Percentiles rank a stretch among this genome's conserved stretches.
These are phyloP conservation scores for Jamesozyma lodderae DNA, from an alignment of 805 yeast species.

Conservation along the genomic window DNA sequence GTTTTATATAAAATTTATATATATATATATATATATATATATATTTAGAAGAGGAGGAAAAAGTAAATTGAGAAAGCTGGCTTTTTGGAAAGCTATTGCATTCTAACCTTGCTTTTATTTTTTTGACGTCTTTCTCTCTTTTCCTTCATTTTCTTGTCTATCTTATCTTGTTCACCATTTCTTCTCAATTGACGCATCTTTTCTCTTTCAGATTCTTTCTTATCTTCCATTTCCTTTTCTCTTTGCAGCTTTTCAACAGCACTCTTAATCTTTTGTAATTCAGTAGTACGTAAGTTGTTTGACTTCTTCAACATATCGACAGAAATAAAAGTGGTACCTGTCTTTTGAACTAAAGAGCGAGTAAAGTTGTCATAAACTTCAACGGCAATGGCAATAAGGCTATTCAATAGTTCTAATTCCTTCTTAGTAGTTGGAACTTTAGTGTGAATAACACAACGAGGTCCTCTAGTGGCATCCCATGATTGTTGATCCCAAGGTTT, in stretches of 20 bases:
- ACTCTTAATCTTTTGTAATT: slow-evolving; percentile 60
- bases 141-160: slow-evolving; percentile 69
- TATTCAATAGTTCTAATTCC: slow-evolving; percentile 42
- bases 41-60: too few relatives aligned
- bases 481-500: slow-evolving; percentile 58
- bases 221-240: slow-evolving; percentile 62
- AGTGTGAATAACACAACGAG: slow-evolving; percentile 46
- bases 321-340: slow-evolving; percentile 46
- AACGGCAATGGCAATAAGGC: slow-evolving; percentile 47
- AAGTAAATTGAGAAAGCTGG: too few relatives aligned
- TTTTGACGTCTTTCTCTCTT: slow-evolving; percentile 69
- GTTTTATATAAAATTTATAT: too few relatives aligned
- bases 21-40: too few relatives aligned
- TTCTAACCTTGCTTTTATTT: slow-evolving; percentile 48
- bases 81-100: too few relatives aligned
- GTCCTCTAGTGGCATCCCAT: slow-evolving; percentile 40
- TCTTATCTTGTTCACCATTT: slow-evolving; percentile 67
- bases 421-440: slow-evolving; percentile 40
- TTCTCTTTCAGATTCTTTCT: slow-evolving; percentile 58
- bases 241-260: slow-evolving; percentile 53
- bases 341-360: slow-evolving; percentile 28
- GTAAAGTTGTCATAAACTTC: slow-evolving; percentile 52
- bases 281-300: slow-evolving; percentile 66
- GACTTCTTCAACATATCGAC: slow-evolving; percentile 72
- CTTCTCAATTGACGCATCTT: slow-evolving; percentile 51